Percentiles rank a stretch among this genome's conserved stretches.
Conservation (phyloP, 179 eudicot species). For the Beta corolliflora region DNA sequence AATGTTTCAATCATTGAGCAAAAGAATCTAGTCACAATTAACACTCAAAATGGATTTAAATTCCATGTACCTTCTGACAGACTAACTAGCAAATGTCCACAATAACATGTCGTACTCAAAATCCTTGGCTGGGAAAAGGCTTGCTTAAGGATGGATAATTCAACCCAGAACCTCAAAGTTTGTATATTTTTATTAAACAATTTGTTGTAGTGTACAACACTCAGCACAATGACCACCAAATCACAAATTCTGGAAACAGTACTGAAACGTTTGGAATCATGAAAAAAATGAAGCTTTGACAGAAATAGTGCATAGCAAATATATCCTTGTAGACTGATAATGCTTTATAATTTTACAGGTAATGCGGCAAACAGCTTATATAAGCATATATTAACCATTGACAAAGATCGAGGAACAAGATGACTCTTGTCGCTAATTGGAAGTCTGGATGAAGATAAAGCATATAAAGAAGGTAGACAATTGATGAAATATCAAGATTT, state of each 20-base stretch:
- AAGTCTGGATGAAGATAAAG: neutral
- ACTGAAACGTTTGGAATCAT: too few relatives aligned
- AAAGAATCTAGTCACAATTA: neutral
- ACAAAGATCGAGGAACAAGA: neutral
- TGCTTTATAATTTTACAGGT: neutral
- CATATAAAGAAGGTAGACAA: too few relatives aligned
- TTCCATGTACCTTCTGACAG: neutral
- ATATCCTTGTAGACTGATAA: neutral
- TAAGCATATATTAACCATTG: neutral
- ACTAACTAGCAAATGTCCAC: neutral
- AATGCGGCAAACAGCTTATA: neutral
- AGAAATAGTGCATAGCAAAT: too few relatives aligned
- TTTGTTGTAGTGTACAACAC: too few relatives aligned
- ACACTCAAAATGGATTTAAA: neutral
- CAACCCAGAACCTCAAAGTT: too few relatives aligned
- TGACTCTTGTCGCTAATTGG: neutral
- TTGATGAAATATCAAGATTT: too few relatives aligned
- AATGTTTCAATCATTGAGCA: slow-evolving; percentile 1
- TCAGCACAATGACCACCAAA: too few relatives aligned
- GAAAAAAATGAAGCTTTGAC: too few relatives aligned
- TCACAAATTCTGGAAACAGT: too few relatives aligned
- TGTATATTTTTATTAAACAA: too few relatives aligned
- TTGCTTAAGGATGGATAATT: too few relatives aligned
- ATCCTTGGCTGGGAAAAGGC: neutral
- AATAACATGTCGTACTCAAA: neutral